Evolutionary conservation across 2,329 filamentous ascomycete species (phyloP), one percentile per base, ranked within the genome.

Genomic region (Alternaria ventricosa): DNA sequence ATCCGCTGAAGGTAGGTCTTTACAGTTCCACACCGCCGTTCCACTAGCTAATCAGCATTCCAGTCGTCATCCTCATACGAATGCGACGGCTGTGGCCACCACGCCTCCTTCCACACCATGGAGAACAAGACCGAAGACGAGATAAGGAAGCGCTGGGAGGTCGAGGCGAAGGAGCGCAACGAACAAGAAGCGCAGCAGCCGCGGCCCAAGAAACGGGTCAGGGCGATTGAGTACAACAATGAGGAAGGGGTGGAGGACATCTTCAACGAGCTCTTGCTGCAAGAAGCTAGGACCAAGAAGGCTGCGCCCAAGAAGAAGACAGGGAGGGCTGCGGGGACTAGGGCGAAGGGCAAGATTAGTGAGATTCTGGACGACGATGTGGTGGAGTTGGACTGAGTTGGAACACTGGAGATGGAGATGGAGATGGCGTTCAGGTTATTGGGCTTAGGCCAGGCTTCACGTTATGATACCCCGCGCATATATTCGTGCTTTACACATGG

Each of bases 81-180:
- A 65, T 87, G 86, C 72, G 86, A 87, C 71, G 86, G 86, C 53
- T 87, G 86, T 67, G 75, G 73, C 28, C 86, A 87, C 71, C 86
- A 87, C 68, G 85, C 86, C 7, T 84, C 81, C 11, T 87, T 86
- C 66, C 86, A 87, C 74, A 81, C 73, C 55, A 81, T 87, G 78
- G 84, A 86, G 64, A 87, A 85, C 60, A 77, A 79, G n/a, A 69
- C 73, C 10, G 85, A 86, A 51, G 82, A 86, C 56, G 84, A 82
- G 46, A 77, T 84, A 6, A 72, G 82, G 25, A 79, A 80, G 71
- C 81, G 80, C 25, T 85, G 83, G 84, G 78, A 80, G 47, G 66
- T 69, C 9, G 79, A 81, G 60, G 78, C 80, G n/a, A 76, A 75
- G 33, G 72, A 74, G 6, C 72, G 71, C 53, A 66, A 65, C 8